Evolutionary conservation across 2,329 filamentous ascomycete genomes (phyloP).

Genomic region (Fusarium miscanthi): DNA sequence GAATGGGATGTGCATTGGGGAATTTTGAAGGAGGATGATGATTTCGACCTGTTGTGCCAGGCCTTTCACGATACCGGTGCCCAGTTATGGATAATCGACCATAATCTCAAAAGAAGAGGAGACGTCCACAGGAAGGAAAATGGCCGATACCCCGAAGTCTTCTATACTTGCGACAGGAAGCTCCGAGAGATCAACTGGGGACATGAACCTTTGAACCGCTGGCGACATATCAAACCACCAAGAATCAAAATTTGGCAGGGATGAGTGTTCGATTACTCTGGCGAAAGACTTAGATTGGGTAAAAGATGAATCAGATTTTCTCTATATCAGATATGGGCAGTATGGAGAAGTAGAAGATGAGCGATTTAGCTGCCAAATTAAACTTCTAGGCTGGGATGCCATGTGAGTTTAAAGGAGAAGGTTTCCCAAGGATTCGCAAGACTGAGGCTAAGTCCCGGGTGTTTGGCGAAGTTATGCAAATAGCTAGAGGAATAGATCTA

Average conservation of each 20-base stretch:
- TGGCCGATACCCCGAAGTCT: not conserved
- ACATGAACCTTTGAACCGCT: not conserved
- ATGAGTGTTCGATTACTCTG: not conserved
- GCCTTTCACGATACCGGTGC: fast-evolving
- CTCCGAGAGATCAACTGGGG: fast-evolving
- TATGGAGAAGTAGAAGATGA: not conserved
- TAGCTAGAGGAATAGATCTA: not conserved
- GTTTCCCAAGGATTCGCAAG: not conserved
- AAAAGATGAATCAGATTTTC: no score
- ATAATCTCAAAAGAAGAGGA: not conserved
- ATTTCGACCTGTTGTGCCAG: fast-evolving
- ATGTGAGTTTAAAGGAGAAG: not conserved
- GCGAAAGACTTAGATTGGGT: not conserved
- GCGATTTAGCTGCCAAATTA: not conserved
- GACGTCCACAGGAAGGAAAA: fast-evolving
- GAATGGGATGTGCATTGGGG: not conserved
- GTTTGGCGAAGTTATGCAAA: not conserved
- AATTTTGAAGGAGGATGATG: fast-evolving
- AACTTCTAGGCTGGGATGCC: not conserved
- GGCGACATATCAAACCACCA: not conserved
- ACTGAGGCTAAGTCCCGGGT: not conserved
- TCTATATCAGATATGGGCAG: not conserved
- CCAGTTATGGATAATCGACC: not conserved
- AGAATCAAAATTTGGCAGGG: not conserved
- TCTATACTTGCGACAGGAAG: not conserved